phyloP scores from a whole-genome alignment of 2,329 filamentous ascomycete species.

The Xenosphaeropsis pyriputrescens region DNA sequence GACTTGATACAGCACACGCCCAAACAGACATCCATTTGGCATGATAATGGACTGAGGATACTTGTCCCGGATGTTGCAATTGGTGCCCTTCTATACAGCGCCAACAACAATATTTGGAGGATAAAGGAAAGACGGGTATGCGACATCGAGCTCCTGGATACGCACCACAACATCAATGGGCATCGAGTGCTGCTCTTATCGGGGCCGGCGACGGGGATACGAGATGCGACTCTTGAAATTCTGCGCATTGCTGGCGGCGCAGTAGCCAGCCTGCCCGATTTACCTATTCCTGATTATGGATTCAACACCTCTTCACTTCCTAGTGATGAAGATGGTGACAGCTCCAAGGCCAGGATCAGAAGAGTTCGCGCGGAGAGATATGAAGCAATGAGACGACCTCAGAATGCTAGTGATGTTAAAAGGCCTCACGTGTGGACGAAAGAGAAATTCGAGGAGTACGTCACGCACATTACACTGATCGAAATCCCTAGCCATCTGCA shows the following conservation, averaged over 20 bases:
- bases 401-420: slow-evolving; percentile 6
- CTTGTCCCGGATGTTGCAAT: slow-evolving; percentile 4
- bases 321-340: background rate
- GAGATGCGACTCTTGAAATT: slow-evolving; percentile 7
- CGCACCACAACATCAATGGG: background rate
- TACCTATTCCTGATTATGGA: background rate
- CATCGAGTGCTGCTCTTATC: slow-evolving; percentile 8
- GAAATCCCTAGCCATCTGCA: slow-evolving; percentile 7
- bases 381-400: slow-evolving; percentile 3
- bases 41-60: slow-evolving; percentile 7
- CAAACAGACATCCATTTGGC: slow-evolving; percentile 5
- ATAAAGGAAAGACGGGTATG: slow-evolving; percentile 8
- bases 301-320: background rate
- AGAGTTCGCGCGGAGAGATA: slow-evolving; percentile 1
- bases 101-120: slow-evolving; percentile 11
- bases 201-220: slow-evolving; percentile 7
- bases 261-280: background rate
- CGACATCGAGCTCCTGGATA: slow-evolving; percentile 5
- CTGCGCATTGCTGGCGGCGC: slow-evolving; percentile 3
- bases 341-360: slow-evolving; percentile 15
- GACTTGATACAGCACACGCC: slow-evolving; percentile 7
- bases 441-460: slow-evolving; percentile 21
- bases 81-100: slow-evolving; percentile 3
- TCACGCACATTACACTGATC: slow-evolving; percentile 20
- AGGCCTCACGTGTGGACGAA: slow-evolving; percentile 15